Base-by-base conservation (phyloP, 805 yeast species). In the Wickerhamiella occidentalis region DNA sequence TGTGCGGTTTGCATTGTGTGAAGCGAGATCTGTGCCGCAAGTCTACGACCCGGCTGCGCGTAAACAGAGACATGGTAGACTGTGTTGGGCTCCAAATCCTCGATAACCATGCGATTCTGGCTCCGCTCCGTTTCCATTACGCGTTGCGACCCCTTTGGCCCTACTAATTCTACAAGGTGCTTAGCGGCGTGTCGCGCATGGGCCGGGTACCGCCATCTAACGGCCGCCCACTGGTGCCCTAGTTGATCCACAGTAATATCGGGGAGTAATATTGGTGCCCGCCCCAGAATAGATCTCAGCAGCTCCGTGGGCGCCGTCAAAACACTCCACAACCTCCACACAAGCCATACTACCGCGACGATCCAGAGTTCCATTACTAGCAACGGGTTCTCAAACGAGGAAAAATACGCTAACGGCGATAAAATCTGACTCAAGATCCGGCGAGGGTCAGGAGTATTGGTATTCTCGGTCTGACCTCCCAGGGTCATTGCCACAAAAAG, bases 31-130 rank as follows among this genome's bases (percentile, higher is more conserved):
- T n/a, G 22, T 11, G 41, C 48, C 3, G 45, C 45, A 1, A 26
- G 15, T 12, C 41, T 17, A 3, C 41, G 47, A 1, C 43, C 29
- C 22, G 43, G 35, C 33, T 61, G 63, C 3, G 70, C 67, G 26
- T 60, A 50, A 3, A 68, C 63, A 3, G 58, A 52, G 15, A 68
- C 59, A 15, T 58, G 52, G 55, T 68, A 68, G 6, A 58, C 51
- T 28, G 59, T 58, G 43, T 61, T 58, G 6, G 68, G 66, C 22
- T 55, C 54, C 19, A 68, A 56, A 13, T 64, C 63, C 3, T 64
- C 55, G 13, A 68, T 51, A 17, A 64, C 51, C 11, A 64, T 62
- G 4, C 60, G 54, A 5, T 66, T 52, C 23, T 62, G 64, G 29
- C 62, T 54, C 19, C 67, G 61, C 17, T 66, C 70, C 25, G 60